phyloP scores from a whole-genome alignment of 306 rosid species.

The Glycine tomentella region DNA sequence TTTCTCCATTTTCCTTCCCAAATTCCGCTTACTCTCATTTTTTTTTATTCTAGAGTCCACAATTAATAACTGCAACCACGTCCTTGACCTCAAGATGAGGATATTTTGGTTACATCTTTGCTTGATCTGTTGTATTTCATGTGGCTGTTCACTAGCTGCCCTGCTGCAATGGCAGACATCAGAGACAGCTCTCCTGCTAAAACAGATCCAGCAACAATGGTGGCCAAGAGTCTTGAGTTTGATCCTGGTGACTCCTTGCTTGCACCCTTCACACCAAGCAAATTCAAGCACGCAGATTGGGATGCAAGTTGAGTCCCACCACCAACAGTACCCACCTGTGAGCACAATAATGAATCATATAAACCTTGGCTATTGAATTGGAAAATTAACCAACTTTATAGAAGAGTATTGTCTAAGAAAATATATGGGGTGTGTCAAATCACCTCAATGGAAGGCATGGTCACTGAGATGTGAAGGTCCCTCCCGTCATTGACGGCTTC shows the following conservation, averaged over 20 bases:
- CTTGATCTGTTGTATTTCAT: slow-evolving; percentile 81
- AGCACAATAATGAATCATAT: slow-evolving; percentile 7
- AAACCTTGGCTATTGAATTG: slow-evolving; percentile 31
- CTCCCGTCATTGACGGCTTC: slow-evolving; percentile 72
- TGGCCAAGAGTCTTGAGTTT: slow-evolving; percentile 73
- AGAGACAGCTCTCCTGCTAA: slow-evolving; percentile 79
- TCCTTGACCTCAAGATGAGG: slow-evolving; percentile 44
- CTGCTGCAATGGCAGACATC: slow-evolving; percentile 81
- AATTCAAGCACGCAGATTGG: slow-evolving; percentile 82
- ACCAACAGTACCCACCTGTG: slow-evolving; percentile 81
- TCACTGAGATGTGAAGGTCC: slow-evolving; percentile 78
- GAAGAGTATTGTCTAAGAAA: neutral
- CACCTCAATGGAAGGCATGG: slow-evolving; percentile 87
- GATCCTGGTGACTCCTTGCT: slow-evolving; percentile 74
- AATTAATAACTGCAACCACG: slow-evolving; percentile 30
- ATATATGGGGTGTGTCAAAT: slow-evolving; percentile 36
- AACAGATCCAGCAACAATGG: slow-evolving; percentile 74
- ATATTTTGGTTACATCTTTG: slow-evolving; percentile 52
- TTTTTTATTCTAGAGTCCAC: slow-evolving; percentile 44
- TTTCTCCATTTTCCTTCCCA: slow-evolving; percentile 32
- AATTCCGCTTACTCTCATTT: neutral
- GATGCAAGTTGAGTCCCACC: slow-evolving; percentile 90
- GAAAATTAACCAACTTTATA: neutral
- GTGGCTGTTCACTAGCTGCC: slow-evolving; percentile 81
- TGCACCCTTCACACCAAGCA: slow-evolving; percentile 81